phyloP scores from a whole-genome alignment of 2,329 filamentous ascomycete genomes.

The Fusarium musae region DNA sequence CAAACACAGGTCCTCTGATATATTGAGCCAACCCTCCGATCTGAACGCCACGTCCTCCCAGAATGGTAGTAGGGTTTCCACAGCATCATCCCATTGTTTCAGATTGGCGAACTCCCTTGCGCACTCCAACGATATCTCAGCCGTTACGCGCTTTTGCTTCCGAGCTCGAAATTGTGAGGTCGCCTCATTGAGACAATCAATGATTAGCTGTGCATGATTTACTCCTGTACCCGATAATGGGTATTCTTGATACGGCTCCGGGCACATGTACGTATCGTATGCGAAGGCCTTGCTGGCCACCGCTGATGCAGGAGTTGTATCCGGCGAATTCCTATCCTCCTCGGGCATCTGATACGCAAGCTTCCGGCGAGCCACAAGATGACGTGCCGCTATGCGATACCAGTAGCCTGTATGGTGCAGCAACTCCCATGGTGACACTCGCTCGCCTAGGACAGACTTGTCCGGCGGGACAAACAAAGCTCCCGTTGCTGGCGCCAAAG shows the following conservation, averaged over 20 bases:
- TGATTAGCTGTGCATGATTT: slow-evolving; percentile 66
- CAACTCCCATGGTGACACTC: slow-evolving; percentile 70
- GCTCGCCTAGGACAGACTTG: slow-evolving; percentile 67
- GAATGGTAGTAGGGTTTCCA: slow-evolving; percentile 65
- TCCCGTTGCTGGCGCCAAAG: slow-evolving; percentile 57
- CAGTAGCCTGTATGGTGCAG: slow-evolving; percentile 76
- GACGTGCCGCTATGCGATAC: slow-evolving; percentile 70
- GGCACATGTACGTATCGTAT: slow-evolving; percentile 75
- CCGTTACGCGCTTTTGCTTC: slow-evolving; percentile 62
- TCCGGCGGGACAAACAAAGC: slow-evolving; percentile 66
- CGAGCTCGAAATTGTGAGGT: slow-evolving; percentile 65
- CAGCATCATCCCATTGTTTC: slow-evolving; percentile 63
- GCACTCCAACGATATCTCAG: slow-evolving; percentile 67
- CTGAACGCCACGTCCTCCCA: slow-evolving; percentile 69
- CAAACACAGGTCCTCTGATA: slow-evolving; percentile 71
- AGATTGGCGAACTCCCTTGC: slow-evolving; percentile 64
- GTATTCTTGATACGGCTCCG: slow-evolving; percentile 69
- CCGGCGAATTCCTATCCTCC: slow-evolving; percentile 64
- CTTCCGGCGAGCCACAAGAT: slow-evolving; percentile 63
- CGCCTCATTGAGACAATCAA: slow-evolving; percentile 63
- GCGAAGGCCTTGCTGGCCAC: slow-evolving; percentile 63
- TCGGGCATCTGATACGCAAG: slow-evolving; percentile 68
- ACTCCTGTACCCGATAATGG: slow-evolving; percentile 62
- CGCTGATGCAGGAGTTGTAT: slow-evolving; percentile 57
- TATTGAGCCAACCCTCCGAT: slow-evolving; percentile 68